phyloP scores from a whole-genome alignment of 495 filamentous ascomycete species.

The Penicillium odoratum region DNA sequence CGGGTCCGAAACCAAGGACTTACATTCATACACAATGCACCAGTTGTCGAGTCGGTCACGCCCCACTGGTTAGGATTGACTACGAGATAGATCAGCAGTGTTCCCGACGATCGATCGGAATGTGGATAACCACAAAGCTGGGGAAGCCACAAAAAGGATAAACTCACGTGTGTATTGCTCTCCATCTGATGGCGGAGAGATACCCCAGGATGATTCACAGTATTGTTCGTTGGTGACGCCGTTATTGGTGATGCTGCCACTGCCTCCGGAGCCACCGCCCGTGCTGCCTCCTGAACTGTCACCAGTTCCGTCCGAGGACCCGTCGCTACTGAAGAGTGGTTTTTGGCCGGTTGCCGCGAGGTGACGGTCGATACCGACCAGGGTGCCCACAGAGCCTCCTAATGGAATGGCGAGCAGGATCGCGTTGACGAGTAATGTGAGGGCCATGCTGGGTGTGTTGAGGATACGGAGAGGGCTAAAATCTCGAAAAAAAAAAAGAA shows the following conservation, averaged over 20 bases:
- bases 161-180: slow-evolving; percentile 29
- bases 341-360: slow-evolving; percentile 29
- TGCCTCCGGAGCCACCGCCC: slow-evolving; percentile 17
- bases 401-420: slow-evolving; percentile 40
- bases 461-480: neutral
- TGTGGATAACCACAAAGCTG: neutral
- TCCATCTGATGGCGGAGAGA: slow-evolving; percentile 23
- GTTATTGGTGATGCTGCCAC: slow-evolving; percentile 13
- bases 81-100: slow-evolving; percentile 10
- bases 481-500: neutral
- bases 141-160: neutral
- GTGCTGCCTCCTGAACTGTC: slow-evolving; percentile 16
- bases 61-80: slow-evolving; percentile 41
- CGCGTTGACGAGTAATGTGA: slow-evolving; percentile 39
- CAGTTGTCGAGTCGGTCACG: slow-evolving; percentile 11
- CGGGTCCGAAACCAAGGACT: slow-evolving; percentile 3
- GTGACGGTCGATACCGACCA: slow-evolving; percentile 41
- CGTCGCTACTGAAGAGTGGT: slow-evolving; percentile 25
- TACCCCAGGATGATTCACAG: slow-evolving; percentile 28
- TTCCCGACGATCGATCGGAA: slow-evolving; percentile 8
- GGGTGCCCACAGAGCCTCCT: slow-evolving; percentile 36
- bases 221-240: slow-evolving; percentile 19
- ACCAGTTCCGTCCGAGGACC: slow-evolving; percentile 8
- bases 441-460: slow-evolving; percentile 16
- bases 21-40: slow-evolving; percentile 33